Evolutionary conservation across 352 stramenopile genomes (phyloP), one percentile per base, ranked within the genome.

Genomic region (Globisporangium irregulare): DNA sequence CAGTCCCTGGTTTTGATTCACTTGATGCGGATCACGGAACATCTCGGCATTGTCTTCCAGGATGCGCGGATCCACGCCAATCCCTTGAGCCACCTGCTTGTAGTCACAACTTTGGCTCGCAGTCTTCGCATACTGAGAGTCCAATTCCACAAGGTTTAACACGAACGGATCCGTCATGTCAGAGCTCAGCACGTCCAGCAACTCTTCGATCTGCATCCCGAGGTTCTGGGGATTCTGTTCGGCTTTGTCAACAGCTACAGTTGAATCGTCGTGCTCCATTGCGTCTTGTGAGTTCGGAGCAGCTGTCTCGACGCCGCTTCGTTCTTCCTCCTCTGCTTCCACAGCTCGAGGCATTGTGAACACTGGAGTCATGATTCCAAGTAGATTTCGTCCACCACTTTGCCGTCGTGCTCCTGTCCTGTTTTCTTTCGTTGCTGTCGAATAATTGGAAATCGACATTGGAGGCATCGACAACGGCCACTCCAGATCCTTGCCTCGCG

Each of bases 401-500:
- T 18, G 18, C 4, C 20, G 27, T 29, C 3, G 55, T 41, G 66
- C 6, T 24, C 6, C 18, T n/a, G 43, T 24, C 18, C 59, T 22
- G 9, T 24, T 71, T 51, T 41, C 20, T 22, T 4, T 63, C 9
- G 9, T 24, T 10, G 6, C 24, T 54, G 51, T 24, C 24, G 34
- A 2, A 57, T 69, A 50, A 43, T 61, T 73, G 9, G 70, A 66
- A 29, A 73, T 59, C 32, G 72, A 72, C 41, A 81, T 58, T 3
- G 62, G 59, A 9, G 76, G 71, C 66, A 82, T 76, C 5, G 73
- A 77, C 14, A 73, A 53, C 15, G 80, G 80, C 74, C 77, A 86
- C 25, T 88, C 74, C 8, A 87, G 50, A 3, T 89, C 80, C 56
- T 87, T 91, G 0, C 73, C 73, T 12, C 87, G 76, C 22, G 79